Percentiles rank a stretch among this genome's conserved stretches.
These are phyloP conservation scores for Gossypium rotundifolium DNA, from an alignment of 345 rosid genomes.

Conservation along the genomic window DNA sequence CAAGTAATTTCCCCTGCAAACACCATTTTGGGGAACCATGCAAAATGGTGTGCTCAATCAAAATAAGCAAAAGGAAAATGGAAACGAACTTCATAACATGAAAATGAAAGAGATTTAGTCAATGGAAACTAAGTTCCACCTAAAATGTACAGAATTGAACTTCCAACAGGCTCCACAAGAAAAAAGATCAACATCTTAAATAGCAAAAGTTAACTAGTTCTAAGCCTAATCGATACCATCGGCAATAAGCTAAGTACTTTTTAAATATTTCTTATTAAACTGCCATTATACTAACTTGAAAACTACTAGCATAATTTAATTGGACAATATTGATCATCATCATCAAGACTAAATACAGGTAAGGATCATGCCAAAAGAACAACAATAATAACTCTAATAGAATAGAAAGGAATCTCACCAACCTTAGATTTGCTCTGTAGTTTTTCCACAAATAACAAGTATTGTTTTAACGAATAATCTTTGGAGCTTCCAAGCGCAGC, in stretches of 20 bases:
- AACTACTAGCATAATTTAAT: background rate
- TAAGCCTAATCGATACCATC: background rate
- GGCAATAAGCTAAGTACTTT: background rate
- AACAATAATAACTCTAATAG: background rate
- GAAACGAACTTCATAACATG: background rate
- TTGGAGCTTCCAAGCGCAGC: slow-evolving; percentile 63
- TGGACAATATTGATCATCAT: background rate
- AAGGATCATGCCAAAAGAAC: background rate
- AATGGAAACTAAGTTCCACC: background rate
- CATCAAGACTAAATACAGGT: background rate
- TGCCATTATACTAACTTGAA: background rate
- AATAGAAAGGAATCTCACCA: slow-evolving; percentile 14
- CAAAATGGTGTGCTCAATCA: background rate
- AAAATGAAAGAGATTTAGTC: background rate
- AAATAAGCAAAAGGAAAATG: background rate
- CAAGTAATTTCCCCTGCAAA: background rate
- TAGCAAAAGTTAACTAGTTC: background rate
- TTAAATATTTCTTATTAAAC: background rate
- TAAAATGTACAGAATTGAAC: background rate
- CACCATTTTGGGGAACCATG: background rate
- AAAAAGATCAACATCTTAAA: background rate
- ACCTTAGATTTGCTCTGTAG: slow-evolving; percentile 60
- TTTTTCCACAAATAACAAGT: slow-evolving; percentile 47
- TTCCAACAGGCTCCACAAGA: too few relatives aligned
- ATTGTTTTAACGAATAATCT: slow-evolving; percentile 73